Evolutionary conservation across 805 yeast genomes (phyloP).

Genomic region (Lipomyces spencermartinsiae): DNA sequence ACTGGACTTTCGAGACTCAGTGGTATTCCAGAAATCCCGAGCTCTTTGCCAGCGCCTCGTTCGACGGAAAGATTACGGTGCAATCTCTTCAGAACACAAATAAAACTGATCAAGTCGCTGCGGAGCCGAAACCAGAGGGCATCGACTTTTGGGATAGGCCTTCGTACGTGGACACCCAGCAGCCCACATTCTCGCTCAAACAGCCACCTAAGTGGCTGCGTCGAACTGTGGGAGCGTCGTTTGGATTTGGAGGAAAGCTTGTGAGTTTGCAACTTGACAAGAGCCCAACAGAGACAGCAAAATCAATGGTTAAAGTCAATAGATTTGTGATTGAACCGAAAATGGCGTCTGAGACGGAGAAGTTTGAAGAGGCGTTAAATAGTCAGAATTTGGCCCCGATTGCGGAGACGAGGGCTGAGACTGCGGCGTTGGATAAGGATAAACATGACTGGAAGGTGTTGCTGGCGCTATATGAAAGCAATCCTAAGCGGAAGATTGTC

Average conservation of each 20-base stretch:
- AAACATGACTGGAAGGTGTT: constrained; percentile 49
- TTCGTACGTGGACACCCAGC: constrained; percentile 49
- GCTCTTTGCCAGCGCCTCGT: constrained; percentile 75
- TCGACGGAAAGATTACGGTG: constrained; percentile 47
- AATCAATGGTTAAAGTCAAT: constrained; percentile 48
- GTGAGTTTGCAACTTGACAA: constrained; percentile 45
- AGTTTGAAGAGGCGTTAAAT: constrained; percentile 63
- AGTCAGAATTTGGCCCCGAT: constrained; percentile 60
- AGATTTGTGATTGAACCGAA: constrained; percentile 51
- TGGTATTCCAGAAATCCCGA: constrained; percentile 92
- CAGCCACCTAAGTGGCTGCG: constrained; percentile 93
- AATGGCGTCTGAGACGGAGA: constrained; percentile 41
- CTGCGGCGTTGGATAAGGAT: constrained; percentile 33
- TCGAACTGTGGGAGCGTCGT: constrained; percentile 72
- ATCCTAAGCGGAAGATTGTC: constrained; percentile 39
- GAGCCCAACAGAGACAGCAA: constrained; percentile 7
- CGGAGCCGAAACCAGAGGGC: constrained; percentile 54
- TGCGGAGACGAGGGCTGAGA: constrained; percentile 59
- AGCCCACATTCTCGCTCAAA: constrained; percentile 69
- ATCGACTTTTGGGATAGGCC: constrained; percentile 80
- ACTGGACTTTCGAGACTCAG: constrained; percentile 89
- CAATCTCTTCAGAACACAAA: constrained; percentile 88
- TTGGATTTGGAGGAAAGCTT: constrained; percentile 94
- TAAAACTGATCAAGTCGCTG: constrained; percentile 39
- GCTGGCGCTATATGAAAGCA: constrained; percentile 46